Evolutionary conservation across 192 early-diverging fungal genomes (phyloP), one percentile per base, ranked within the genome.

Genomic region (Coemansia sp.): DNA sequence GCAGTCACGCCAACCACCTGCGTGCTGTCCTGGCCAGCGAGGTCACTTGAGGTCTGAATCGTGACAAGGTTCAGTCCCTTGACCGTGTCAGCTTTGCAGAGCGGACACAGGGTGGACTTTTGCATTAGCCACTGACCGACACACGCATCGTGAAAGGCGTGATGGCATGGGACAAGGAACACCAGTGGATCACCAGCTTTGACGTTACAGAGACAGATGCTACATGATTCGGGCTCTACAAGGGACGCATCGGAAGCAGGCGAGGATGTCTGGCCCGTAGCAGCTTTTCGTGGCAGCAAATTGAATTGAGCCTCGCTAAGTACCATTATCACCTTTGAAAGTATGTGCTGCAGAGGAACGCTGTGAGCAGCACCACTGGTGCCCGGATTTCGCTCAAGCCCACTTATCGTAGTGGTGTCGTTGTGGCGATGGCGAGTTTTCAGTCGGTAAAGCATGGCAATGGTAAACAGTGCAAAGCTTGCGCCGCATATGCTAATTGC

Each of bases 101-200:
- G 61, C 35, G 75, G 69, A 56, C 75, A 77, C 35, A 60, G 18
- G 4, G 65, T 71, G 17, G 75, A 77, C 21, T 71, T 71, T 44
- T 65, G 54, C 44, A 53, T 68, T 4, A 77, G 61, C 75, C 75
- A 77, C n/a, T 37, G 62, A 54, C 55, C 32, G 0, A 62, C 68
- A 21, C 75, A 77, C 4, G 71, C 69, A 3, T 53, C 42, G n/a
- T 77, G 75, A 53, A 68, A 77, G 38, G 35, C 48, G 56, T 77
- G 75, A 38, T 56, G 38, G 41, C 75, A 77, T 0, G 68, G 75
- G 21, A 69, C 38, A 10, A 77, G 69, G 10, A 27, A 36, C 34
- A 77, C 68, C 7, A 72, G 26, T 27, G 53, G 35, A 3, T 77
- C 75, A 15, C 63, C 67, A 0, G 8, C 41, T 12, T 36, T 48